phyloP scores from a whole-genome alignment of 108 stramenopile genomes.

The Cyclotella sp. region DNA sequence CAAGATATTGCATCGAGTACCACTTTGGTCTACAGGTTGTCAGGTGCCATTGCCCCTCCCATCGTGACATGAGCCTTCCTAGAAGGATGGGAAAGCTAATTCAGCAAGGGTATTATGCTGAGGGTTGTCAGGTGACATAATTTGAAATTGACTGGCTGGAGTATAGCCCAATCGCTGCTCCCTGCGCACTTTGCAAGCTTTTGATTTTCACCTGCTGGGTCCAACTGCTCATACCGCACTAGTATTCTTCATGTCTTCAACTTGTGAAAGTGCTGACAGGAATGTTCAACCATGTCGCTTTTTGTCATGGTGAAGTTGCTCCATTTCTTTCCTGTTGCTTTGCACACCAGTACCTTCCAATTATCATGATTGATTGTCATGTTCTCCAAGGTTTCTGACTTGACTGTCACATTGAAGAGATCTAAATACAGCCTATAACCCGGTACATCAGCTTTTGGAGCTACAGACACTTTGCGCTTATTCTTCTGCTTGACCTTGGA shows the following conservation, averaged over 20 bases:
- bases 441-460: neutral
- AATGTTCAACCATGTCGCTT: too few species aligned
- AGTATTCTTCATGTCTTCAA: too few species aligned
- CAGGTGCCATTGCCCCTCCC: constrained; percentile 1
- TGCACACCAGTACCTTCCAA: too few species aligned
- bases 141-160: constrained; percentile 14
- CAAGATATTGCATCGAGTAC: constrained; percentile 13
- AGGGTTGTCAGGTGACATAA: constrained; percentile 39
- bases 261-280: too few species aligned
- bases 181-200: too few species aligned
- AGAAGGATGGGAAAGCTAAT: constrained; percentile 27
- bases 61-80: constrained; percentile 3
- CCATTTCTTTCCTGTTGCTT: too few species aligned
- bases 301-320: too few species aligned
- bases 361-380: too few species aligned
- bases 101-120: constrained; percentile 41
- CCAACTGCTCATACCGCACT: too few species aligned
- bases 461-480: neutral
- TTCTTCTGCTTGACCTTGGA: constrained; percentile 16
- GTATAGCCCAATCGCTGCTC: constrained; percentile 20
- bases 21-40: neutral
- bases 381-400: too few species aligned
- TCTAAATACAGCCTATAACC: neutral
- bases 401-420: too few species aligned
- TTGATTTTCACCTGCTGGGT: constrained; percentile 48